Evolutionary conservation across 805 yeast genomes (phyloP), one percentile per base, ranked within the genome.

Genomic region (Monosporozyma aerobia): DNA sequence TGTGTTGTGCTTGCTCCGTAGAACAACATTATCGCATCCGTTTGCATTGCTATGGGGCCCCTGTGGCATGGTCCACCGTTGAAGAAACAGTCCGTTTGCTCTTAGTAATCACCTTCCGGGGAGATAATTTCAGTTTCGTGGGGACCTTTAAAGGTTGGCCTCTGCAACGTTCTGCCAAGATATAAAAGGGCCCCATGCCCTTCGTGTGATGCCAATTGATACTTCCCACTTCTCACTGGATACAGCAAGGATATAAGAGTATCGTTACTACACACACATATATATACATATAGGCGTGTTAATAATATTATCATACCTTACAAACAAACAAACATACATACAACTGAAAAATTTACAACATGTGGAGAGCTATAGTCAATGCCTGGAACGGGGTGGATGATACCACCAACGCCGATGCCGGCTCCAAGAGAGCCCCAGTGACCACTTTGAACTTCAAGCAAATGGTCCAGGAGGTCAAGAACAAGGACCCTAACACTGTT

Each of bases 381-480:
- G 67, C 68, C 9, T 62, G 65, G 63, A 64, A 63, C 48, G 68
- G 68, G 22, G 56, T 55, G 16, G 58, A 53, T 9, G 50, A 47
- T 14, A 19, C 43, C 14, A 5, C 25, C 11, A 7, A 11, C 5
- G 29, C 14, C 7, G 30, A 37, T 23, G 6, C 39, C 7, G 22
- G n/a, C 5, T 29, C 32, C 11, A 32, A 44, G 23, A 37, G 49
- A 13, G n/a, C 49, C 5, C 43, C 49, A 14, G 55, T 52, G 2
- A 54, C 53, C 13, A 50, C 44, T 23, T 82, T 81, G 64, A 68
- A 69, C 32, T 86, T 80, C 64, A 71, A 76, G 13, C 77, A 76
- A 13, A 73, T 86, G 61, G 74, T 77, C 59, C 63, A 70, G 11
- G 61, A 85, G 16, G 73, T 75, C 14, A 54, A 53, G 13, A 55